These are phyloP conservation scores for Dianthus caryophyllus DNA, from an alignment of 148 eudicot genomes.

Conservation along the genomic window DNA sequence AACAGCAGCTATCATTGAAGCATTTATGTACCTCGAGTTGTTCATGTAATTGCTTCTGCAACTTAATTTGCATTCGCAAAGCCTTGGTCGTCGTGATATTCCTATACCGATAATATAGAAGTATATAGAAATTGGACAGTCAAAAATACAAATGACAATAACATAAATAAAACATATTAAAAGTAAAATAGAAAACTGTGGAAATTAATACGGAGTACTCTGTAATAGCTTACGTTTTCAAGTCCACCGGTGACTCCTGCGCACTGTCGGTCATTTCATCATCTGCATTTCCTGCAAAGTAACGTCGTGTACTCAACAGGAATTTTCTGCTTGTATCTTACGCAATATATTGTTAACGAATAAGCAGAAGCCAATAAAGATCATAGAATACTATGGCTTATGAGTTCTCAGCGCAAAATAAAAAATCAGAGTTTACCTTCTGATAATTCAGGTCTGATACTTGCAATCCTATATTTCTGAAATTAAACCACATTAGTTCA, in stretches of 20 bases:
- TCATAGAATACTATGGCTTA: too few species aligned
- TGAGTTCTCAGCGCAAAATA: too few species aligned
- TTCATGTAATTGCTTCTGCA: slow-evolving; percentile 74
- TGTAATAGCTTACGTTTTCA: slow-evolving; percentile 51
- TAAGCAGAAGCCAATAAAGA: too few species aligned
- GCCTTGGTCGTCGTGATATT: slow-evolving; percentile 59
- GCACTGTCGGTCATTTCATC: slow-evolving; percentile 37
- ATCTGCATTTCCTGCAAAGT: slow-evolving; percentile 54
- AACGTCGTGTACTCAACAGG: slow-evolving; percentile 6
- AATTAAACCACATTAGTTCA: slow-evolving; percentile 14
- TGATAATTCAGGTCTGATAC: slow-evolving; percentile 64
- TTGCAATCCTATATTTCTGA: slow-evolving; percentile 81
- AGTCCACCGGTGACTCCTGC: slow-evolving; percentile 48
- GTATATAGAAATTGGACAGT: background rate
- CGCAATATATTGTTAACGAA: too few species aligned
- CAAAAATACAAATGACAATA: background rate
- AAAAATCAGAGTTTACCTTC: slow-evolving; percentile 42
- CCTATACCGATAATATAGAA: slow-evolving; percentile 23
- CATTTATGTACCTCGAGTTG: slow-evolving; percentile 53
- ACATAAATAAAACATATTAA: background rate
- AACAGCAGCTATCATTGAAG: background rate
- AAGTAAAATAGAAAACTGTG: background rate
- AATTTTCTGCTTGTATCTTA: too few species aligned
- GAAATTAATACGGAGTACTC: background rate
- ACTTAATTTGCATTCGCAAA: slow-evolving; percentile 60